Evolutionary conservation across 2,329 filamentous ascomycete species (phyloP).

Genomic region (Didymella exigua): DNA sequence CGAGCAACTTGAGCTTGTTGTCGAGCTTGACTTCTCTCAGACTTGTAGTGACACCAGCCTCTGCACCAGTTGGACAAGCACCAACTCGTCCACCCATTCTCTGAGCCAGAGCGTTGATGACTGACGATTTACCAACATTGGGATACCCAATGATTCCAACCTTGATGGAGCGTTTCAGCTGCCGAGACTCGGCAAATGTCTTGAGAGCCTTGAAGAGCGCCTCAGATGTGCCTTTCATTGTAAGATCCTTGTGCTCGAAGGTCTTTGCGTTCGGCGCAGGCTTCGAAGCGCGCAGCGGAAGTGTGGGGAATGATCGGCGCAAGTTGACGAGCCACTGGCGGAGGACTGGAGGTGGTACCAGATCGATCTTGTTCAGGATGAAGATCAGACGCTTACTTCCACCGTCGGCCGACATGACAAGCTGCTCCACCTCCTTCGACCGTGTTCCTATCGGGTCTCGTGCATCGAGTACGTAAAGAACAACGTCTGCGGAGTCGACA

Average conservation of each 20-base stretch:
- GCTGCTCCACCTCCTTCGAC: slow-evolving; percentile 87
- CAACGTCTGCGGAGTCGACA: slow-evolving; percentile 84
- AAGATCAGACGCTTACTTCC: slow-evolving; percentile 88
- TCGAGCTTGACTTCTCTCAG: slow-evolving; percentile 92
- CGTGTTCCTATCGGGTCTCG: slow-evolving; percentile 89
- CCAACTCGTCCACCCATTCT: slow-evolving; percentile 71
- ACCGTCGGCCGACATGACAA: slow-evolving; percentile 84
- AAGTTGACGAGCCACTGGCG: slow-evolving; percentile 85
- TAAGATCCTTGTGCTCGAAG: slow-evolving; percentile 90
- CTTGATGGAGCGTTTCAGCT: slow-evolving; percentile 86
- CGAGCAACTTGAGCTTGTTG: slow-evolving; percentile 89
- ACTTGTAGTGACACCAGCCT: slow-evolving; percentile 89
- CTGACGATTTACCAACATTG: slow-evolving; percentile 94
- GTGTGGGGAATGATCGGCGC: slow-evolving; percentile 86
- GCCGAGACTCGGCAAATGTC: slow-evolving; percentile 79
- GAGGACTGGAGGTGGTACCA: slow-evolving; percentile 80
- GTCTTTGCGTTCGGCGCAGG: slow-evolving; percentile 84
- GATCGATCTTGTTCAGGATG: slow-evolving; percentile 93
- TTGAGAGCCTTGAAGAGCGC: slow-evolving; percentile 89
- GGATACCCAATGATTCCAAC: slow-evolving; percentile 95
- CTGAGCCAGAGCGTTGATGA: slow-evolving; percentile 89
- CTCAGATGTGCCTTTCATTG: slow-evolving; percentile 82
- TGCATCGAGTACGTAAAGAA: slow-evolving; percentile 92
- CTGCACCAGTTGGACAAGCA: slow-evolving; percentile 85
- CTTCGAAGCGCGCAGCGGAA: slow-evolving; percentile 84